These are phyloP conservation scores for Betula pendula DNA, from an alignment of 306 rosid species.

Conservation along the genomic window DNA sequence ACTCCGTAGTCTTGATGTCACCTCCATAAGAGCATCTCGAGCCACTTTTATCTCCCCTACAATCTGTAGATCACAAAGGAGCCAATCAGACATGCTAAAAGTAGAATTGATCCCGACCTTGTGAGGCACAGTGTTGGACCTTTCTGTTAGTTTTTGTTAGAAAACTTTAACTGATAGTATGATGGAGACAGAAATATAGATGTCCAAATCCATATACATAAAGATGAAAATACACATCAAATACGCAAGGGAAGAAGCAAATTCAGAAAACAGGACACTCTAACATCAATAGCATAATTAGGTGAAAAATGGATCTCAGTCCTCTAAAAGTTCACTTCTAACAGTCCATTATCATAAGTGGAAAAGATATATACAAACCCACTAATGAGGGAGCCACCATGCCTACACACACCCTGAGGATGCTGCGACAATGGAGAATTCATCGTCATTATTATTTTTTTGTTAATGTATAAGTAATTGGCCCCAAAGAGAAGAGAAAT, in stretches of 20 bases:
- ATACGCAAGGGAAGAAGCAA: background rate
- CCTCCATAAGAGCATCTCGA: slow-evolving; percentile 87
- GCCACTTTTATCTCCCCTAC: slow-evolving; percentile 93
- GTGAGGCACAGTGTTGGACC: too few species aligned
- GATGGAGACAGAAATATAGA: too few species aligned
- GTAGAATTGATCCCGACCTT: slow-evolving; percentile 11
- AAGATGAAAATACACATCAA: too few species aligned
- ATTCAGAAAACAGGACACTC: slow-evolving; percentile 1
- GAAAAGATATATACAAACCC: background rate
- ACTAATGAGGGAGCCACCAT: slow-evolving; percentile 2
- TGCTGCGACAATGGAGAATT: slow-evolving; percentile 30
- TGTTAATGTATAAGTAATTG: too few species aligned
- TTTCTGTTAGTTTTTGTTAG: too few species aligned
- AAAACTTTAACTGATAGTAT: too few species aligned
- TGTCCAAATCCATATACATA: too few species aligned
- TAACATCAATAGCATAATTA: background rate
- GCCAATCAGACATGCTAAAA: slow-evolving; percentile 25
- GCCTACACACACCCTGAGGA: slow-evolving; percentile 3
- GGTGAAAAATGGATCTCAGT: background rate
- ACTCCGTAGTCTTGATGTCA: slow-evolving; percentile 87
- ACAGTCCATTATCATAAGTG: background rate
- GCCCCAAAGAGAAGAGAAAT: too few species aligned
- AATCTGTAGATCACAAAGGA: slow-evolving; percentile 52
- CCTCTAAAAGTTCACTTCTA: background rate
- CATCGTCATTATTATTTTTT: too few species aligned